Percentiles rank a stretch among this genome's conserved stretches.
Evolutionary conservation across 192 early-diverging fungal species (phyloP).

Genomic region (Coemansia sp.): DNA sequence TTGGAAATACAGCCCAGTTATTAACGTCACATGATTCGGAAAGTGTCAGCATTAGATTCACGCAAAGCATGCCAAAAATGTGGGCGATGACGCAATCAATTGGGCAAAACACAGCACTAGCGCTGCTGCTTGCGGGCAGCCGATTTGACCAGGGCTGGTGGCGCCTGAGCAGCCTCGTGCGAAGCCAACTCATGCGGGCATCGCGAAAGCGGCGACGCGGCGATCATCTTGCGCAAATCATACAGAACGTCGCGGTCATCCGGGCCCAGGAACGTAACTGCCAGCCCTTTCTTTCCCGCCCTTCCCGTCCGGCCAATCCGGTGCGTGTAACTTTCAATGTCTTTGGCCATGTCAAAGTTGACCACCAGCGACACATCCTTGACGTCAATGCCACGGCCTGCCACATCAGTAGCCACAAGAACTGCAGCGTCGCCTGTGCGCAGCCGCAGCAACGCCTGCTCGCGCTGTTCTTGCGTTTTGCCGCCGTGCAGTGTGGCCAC

Average conservation of each 20-base stretch:
- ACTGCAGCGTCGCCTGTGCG: conserved; percentile 81
- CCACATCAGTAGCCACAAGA: conserved; percentile 97
- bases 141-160: conserved; percentile 41
- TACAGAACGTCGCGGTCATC: conserved; percentile 87
- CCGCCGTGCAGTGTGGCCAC: conserved; percentile 89
- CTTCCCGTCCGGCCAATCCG: conserved; percentile 98
- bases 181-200: conserved; percentile 81
- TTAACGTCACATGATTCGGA: too few species aligned
- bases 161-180: conserved; percentile 82
- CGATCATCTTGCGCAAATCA: conserved; percentile 67
- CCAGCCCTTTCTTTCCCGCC: conserved; percentile 87
- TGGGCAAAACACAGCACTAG: too few species aligned
- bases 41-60: too few species aligned
- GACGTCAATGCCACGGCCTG: conserved; percentile 98
- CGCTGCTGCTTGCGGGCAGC: conserved; percentile 12
- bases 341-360: conserved; percentile 98
- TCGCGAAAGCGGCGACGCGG: conserved; percentile 71
- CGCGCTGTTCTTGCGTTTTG: conserved; percentile 97
- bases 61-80: too few species aligned
- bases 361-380: conserved; percentile 95
- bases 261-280: conserved; percentile 79
- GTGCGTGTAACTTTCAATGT: conserved; percentile 98
- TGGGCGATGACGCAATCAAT: background rate
- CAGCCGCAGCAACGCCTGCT: conserved; percentile 75
- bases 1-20: background rate